Base-by-base conservation (phyloP, 345 rosid genomes). In the Eucalyptus polyanthemos region DNA sequence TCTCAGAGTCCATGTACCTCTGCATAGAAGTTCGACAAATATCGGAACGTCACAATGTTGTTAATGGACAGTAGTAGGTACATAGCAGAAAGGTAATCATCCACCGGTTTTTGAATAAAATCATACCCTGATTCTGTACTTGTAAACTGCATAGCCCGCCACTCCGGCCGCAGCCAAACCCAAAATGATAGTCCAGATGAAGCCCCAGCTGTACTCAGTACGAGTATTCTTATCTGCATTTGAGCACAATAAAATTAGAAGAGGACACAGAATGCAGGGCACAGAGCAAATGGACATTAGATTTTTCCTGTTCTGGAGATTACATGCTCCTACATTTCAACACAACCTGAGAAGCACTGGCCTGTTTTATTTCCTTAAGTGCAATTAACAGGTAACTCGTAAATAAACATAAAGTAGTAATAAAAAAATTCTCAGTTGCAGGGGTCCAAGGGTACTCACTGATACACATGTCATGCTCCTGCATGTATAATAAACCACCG, bases 81-180 rank as follows among this genome's bases (percentile, higher is more conserved):
- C 56, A 11, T 51, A n/a, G 60, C 42, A 31, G 54, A 51, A 86
- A 86, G 88, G 88, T 1, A 12, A 86, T 31, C 62, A 31, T 86
- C 45, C 45, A 56, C 56, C 17, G 9, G 85, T 49, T 86, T 9
- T 60, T 27, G 80, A 45, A 25, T 58, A 47, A 69, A 62, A 62
- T 65, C 94, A 88, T 95, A 97, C 99, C 96, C 98, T 95, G 94
- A 98, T 97, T 91, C 99, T 95, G 93, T 97, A 95, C 89, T 97
- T 98, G 94, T 97, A 98, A 90, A 96, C 53, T 29, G 98, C 98
- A 93, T 95, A 98, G 91, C 98, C 99, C 21, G 92, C 93, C 88
- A 93, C 89, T 37, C 97, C 94, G 87, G 95, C 94, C 89, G 93
- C 96, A 85, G 94, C 96, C 90, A 97, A 88, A 49, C 95, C 97